Percentiles rank a stretch among this genome's conserved stretches.
phyloP scores from a whole-genome alignment of 345 rosid species.

The Excoecaria cochinchinensis region DNA sequence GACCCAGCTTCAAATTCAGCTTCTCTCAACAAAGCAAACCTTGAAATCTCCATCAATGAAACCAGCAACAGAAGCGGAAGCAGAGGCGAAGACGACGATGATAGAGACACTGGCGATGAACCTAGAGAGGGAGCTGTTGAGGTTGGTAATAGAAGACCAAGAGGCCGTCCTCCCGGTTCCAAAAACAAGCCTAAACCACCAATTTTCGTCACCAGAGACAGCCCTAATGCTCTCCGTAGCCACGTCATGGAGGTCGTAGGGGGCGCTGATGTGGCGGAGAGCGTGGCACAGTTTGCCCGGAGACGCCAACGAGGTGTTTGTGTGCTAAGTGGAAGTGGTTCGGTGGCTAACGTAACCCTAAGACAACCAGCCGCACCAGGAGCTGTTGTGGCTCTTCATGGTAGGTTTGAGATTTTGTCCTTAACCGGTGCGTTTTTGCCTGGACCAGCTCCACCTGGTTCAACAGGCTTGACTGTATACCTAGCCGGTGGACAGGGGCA shows the following conservation, averaged over 20 bases:
- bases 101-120: constrained; percentile 54
- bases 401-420: constrained; percentile 75
- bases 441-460: constrained; percentile 86
- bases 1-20: constrained; percentile 53
- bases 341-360: constrained; percentile 77
- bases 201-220: constrained; percentile 71
- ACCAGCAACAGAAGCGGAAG: constrained; percentile 25
- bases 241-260: constrained; percentile 71
- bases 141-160: constrained; percentile 59
- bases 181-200: constrained; percentile 82
- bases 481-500: constrained; percentile 78
- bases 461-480: constrained; percentile 77
- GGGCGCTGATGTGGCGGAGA: constrained; percentile 73
- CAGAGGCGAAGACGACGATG: constrained; percentile 50
- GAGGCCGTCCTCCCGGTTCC: constrained; percentile 87
- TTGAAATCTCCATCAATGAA: constrained; percentile 43
- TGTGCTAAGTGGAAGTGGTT: constrained; percentile 74
- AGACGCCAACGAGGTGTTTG: constrained; percentile 79
- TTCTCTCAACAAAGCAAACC: constrained; percentile 45
- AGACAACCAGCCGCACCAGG: constrained; percentile 80
- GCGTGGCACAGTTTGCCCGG: constrained; percentile 71
- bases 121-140: constrained; percentile 71
- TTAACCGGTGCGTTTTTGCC: constrained; percentile 79
- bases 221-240: constrained; percentile 85
- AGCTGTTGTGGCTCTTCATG: constrained; percentile 67